Conservation (phyloP, 306 rosid genomes). For the Castanopsis chinensis region DNA sequence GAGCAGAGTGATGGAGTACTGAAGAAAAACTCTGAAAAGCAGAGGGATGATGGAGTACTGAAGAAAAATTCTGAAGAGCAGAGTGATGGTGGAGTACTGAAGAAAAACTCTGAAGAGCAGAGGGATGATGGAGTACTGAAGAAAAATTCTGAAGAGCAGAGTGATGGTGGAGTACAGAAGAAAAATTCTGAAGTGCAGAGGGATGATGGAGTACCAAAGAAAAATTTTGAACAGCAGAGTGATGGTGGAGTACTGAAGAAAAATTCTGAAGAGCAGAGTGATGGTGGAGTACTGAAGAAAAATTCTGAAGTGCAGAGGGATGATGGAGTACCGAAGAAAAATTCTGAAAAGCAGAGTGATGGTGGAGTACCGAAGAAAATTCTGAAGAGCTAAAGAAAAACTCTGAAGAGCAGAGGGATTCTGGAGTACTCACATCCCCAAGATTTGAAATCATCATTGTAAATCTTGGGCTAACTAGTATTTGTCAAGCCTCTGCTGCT, state of each 20-base stretch:
- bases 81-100: constrained; percentile 58
- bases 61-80: background rate
- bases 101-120: background rate
- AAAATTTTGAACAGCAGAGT: constrained; percentile 20
- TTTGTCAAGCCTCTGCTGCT: constrained; percentile 60
- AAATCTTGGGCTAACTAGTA: constrained; percentile 65
- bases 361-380: constrained; percentile 86
- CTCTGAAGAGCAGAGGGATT: constrained; percentile 20
- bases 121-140: constrained; percentile 58
- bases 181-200: too few relatives aligned
- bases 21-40: constrained; percentile 26
- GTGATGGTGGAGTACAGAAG: constrained; percentile 68
- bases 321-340: constrained; percentile 53
- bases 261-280: constrained; percentile 1
- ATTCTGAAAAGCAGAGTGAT: constrained; percentile 2
- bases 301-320: constrained; percentile 3
- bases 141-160: background rate
- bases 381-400: too few relatives aligned
- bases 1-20: too few relatives aligned
- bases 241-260: constrained; percentile 52
- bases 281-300: constrained; percentile 53
- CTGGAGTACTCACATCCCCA: constrained; percentile 73
- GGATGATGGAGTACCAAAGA: too few relatives aligned
- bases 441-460: constrained; percentile 79
- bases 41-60: constrained; percentile 56